Percentiles rank a stretch among this genome's conserved stretches.
Conservation (phyloP, 352 stramenopile genomes). For the Globisporangium canariense region DNA sequence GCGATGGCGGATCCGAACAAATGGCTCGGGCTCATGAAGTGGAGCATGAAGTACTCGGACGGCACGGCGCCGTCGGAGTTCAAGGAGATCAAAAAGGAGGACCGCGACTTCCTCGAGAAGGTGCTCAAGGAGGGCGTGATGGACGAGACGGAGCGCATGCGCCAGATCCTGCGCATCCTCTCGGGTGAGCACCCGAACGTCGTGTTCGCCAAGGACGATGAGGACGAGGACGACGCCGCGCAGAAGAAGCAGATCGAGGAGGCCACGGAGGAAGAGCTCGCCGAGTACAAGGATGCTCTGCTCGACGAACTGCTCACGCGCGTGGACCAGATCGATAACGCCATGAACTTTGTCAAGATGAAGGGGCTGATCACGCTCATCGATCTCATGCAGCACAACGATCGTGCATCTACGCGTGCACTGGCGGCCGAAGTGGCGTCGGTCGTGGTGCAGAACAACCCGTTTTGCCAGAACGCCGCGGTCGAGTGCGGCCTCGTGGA, state of each 20-base stretch:
- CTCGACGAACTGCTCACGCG: conserved; percentile 82
- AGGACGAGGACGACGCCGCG: conserved; percentile 25
- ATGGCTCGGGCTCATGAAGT: conserved; percentile 86
- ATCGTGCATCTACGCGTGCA: conserved; percentile 46
- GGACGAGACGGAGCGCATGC: conserved; percentile 82
- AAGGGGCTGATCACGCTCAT: conserved; percentile 57
- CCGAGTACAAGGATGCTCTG: conserved; percentile 74
- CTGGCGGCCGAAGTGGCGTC: conserved; percentile 75
- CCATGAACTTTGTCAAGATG: conserved; percentile 88
- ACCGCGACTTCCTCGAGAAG: conserved; percentile 74
- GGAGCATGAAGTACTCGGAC: conserved; percentile 87
- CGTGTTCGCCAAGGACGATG: conserved; percentile 57
- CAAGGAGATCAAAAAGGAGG: conserved; percentile 74
- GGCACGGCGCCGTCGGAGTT: conserved; percentile 62
- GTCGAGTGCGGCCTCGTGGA: conserved; percentile 61
- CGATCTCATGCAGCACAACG: conserved; percentile 56
- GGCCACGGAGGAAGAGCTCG: conserved; percentile 58
- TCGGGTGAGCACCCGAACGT: conserved; percentile 67
- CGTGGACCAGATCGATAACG: conserved; percentile 87
- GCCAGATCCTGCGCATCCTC: conserved; percentile 81
- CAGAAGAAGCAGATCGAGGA: conserved; percentile 30
- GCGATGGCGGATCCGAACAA: conserved; percentile 73
- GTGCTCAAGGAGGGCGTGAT: conserved; percentile 84
- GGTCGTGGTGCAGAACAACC: conserved; percentile 86
- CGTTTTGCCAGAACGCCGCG: conserved; percentile 72